Conservation (phyloP, 306 rosid genomes). For the Lagenaria siceraria region DNA sequence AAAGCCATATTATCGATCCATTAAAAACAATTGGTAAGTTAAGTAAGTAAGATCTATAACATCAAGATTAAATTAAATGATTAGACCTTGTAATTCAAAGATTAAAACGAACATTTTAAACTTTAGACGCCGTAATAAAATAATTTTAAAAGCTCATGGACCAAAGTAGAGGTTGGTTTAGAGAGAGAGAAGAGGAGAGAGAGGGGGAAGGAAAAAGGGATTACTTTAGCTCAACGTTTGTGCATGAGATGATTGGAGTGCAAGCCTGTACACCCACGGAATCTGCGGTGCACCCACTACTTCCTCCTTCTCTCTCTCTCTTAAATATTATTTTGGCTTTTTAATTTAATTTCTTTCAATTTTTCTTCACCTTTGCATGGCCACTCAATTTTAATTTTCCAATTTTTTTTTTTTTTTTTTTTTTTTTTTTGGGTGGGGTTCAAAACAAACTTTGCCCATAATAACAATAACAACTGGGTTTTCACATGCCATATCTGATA, state of each 20-base stretch:
- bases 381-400: background rate
- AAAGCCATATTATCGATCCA: no score
- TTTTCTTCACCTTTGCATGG: background rate
- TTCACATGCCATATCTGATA: background rate
- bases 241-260: slow-evolving; percentile 69
- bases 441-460: background rate
- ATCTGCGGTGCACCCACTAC: slow-evolving; percentile 53
- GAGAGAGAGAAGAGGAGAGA: background rate
- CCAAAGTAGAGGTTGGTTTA: background rate
- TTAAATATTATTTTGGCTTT: background rate
- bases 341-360: no score
- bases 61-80: no score
- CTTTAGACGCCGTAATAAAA: no score
- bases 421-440: no score
- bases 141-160: no score
- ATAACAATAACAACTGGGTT: background rate
- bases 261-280: slow-evolving; percentile 88
- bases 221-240: slow-evolving; percentile 13
- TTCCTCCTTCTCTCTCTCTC: background rate
- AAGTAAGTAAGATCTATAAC: no score
- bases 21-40: no score
- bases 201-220: slow-evolving; percentile 14
- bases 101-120: no score
- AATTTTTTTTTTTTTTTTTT: no score
- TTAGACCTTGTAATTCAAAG: no score